Base-by-base conservation (phyloP, 2,329 filamentous ascomycete species). In the Paradendryphiella salina region DNA sequence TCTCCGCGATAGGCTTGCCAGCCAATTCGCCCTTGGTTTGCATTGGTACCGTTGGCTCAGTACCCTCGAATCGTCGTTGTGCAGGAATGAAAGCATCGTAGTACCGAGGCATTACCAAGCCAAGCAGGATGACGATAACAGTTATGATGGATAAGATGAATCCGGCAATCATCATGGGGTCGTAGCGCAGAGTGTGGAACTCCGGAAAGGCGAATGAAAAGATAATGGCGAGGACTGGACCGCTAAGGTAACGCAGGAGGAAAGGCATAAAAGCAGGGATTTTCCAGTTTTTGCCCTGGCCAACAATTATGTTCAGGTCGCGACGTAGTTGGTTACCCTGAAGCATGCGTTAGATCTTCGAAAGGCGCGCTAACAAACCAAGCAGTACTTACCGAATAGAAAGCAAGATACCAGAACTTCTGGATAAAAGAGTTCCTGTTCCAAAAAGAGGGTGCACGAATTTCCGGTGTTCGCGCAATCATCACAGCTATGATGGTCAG, bases 261-360 rank as follows among this genome's bases (percentile, higher is more conserved):
- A 78, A 64, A 0, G 78, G 77, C 71, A 80, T 80, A 62, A 82
- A 79, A 44, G 59, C 51, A 0, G 82, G 81, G 18, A 84, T 82
- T 3, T 66, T 76, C 82, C 81, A 84, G 66, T 84, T 84, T 31
- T 77, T 78, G 42, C 79, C 80, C 3, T 70, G 72, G 7, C 78
- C 80, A 17, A 84, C 76, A 23, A 82, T 77, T 3, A 76, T 61
- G 52, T 84, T 84, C 18, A 84, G 75, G 57, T 84, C 81, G 20
- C 75, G 76, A 28, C 78, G 75, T 15, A 84, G 74, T 72, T 83
- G 82, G 28, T 56, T 56, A 11, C 54, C 54, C 52, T 55, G 18
- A 10, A 32, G 2, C 15, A 2, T 5, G 6, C 17, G 26, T 54
- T 37, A 46, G 40, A 39, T 18, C 38, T 20, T 33, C 4, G 4